Evolutionary conservation across 176 grass and related monocot genomes (phyloP).

Genomic region (Tillandsia leiboldiana): DNA sequence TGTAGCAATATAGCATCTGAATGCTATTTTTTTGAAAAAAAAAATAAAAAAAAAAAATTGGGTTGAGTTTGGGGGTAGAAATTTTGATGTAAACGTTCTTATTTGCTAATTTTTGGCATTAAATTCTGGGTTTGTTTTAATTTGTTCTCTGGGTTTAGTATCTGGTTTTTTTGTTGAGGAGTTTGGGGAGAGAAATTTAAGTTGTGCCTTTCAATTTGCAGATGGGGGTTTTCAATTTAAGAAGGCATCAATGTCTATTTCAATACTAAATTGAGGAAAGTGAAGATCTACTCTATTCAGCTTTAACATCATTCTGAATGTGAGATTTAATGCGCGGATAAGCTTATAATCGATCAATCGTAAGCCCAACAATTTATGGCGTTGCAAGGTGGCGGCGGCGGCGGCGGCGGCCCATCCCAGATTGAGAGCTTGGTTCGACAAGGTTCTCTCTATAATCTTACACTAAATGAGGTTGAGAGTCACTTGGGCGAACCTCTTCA

Average conservation of each 20-base stretch:
- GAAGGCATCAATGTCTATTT: background rate
- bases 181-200: too few species aligned
- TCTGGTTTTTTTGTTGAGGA: too few species aligned
- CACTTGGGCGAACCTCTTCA: constrained; percentile 66
- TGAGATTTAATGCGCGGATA: background rate
- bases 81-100: background rate
- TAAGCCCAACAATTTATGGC: constrained; percentile 30
- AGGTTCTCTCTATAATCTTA: constrained; percentile 80
- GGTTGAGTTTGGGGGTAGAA: too few species aligned
- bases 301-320: background rate
- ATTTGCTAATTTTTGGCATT: background rate
- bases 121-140: background rate
- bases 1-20: too few species aligned
- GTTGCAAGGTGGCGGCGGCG: constrained; percentile 20
- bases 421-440: constrained; percentile 52
- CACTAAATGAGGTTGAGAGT: constrained; percentile 80
- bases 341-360: background rate
- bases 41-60: too few species aligned
- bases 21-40: too few species aligned
- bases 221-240: background rate
- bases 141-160: too few species aligned
- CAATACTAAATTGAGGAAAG: background rate
- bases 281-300: background rate
- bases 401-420: constrained; percentile 20
- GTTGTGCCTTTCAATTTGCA: background rate